Conservation (phyloP, 2,329 filamentous ascomycete genomes). For the Harringtonia aguacate region DNA sequence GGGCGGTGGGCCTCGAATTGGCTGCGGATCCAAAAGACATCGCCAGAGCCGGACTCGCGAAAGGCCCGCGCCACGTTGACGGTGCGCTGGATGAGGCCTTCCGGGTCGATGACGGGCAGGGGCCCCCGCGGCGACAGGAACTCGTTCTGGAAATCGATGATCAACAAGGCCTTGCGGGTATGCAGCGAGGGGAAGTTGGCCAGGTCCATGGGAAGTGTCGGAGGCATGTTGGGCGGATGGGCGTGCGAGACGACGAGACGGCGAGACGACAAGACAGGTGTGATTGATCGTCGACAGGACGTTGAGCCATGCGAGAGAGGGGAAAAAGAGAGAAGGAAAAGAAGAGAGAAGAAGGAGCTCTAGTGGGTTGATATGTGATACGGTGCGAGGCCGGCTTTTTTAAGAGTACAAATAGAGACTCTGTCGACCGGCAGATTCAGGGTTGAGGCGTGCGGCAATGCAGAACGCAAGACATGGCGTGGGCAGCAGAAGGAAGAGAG, state of each 20-base stretch:
- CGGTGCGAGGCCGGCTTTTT: no score
- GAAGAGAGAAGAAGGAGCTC: no score
- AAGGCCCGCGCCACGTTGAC: conserved; percentile 60
- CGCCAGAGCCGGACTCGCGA: conserved; percentile 54
- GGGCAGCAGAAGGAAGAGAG: no score
- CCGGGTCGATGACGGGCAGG: conserved; percentile 52
- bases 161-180: conserved; percentile 60
- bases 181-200: conserved; percentile 43
- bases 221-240: conserved; percentile 13
- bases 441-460: no score
- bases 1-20: conserved; percentile 56
- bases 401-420: no score
- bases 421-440: no score
- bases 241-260: no score
- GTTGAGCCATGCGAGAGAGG: no score
- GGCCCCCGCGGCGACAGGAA: conserved; percentile 62
- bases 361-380: no score
- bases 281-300: neutral
- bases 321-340: no score
- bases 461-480: no score
- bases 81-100: conserved; percentile 57
- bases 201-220: conserved; percentile 47
- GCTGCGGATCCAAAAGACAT: conserved; percentile 78
- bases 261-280: neutral
- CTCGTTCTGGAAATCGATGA: conserved; percentile 86